Base-by-base conservation (phyloP, 805 yeast species). In the Maudiozyma barnettii region DNA sequence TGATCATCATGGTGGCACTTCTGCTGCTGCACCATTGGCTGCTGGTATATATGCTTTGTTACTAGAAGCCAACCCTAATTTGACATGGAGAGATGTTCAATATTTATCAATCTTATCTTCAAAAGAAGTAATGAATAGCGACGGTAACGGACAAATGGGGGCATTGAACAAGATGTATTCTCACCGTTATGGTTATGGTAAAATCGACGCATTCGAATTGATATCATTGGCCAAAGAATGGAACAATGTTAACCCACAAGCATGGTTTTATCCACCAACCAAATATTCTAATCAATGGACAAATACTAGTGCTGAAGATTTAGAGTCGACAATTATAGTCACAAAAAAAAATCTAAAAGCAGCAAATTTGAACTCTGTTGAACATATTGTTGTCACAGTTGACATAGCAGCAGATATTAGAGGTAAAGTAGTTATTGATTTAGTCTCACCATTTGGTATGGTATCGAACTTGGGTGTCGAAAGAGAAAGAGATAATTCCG, bases 11-110 rank as follows among this genome's bases (percentile, higher is more conserved):
- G 96, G 97, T 10, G 99, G 99, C 19, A 93, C 99, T 0, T 91
- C 98, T 20, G 99, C 99, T 0, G 97, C 99, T 14, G 99, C 99
- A 0, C 99, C 99, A 0, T 73, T 93, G 48, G 98, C 97, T 0
- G 97, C 98, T 0, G 99, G 98, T n/a, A 75, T 93, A 1, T 88
- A 85, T 62, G 78, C 97, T 0, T 70, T 93, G 45, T 86, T 86
- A 2, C 70, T 93, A 44, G 81, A 82, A 55, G 89, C 83, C 3
- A 84, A 95, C 54, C 95, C 96, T 1, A 75, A 82, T 4, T 74
- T 93, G 47, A 85, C 96, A 0, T 93, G 99, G 99, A 77, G 99
- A 62, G 99, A 93, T 62, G 74, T 90, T 47, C 99, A 93, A 67
- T 87, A 90, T 58, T 71, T 93, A 19, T 77, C 86, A 2, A 80